These are phyloP conservation scores for Murraya koenigii DNA, from an alignment of 345 rosid genomes.

Conservation along the genomic window DNA sequence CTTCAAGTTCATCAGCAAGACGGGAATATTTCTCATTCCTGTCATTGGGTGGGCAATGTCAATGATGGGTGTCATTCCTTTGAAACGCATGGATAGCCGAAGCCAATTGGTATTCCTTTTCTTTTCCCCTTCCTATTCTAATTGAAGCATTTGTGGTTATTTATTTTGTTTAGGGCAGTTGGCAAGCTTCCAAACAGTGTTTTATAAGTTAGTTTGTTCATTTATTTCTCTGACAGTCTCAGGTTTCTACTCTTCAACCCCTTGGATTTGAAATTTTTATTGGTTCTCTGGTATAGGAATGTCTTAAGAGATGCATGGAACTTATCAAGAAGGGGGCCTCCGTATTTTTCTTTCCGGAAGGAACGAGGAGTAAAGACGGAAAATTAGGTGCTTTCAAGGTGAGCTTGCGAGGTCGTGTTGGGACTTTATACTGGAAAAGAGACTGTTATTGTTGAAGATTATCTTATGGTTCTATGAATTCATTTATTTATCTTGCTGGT, in stretches of 20 bases:
- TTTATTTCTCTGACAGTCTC: neutral
- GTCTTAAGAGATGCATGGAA: slow-evolving; percentile 81
- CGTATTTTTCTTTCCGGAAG: slow-evolving; percentile 89
- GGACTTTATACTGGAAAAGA: neutral
- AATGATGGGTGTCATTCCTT: slow-evolving; percentile 79
- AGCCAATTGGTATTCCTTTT: slow-evolving; percentile 71
- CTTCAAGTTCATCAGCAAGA: slow-evolving; percentile 93
- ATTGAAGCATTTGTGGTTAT: neutral
- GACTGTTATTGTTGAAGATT: neutral
- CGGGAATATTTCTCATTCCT: slow-evolving; percentile 70
- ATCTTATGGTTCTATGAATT: slow-evolving; percentile 1
- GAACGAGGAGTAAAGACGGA: slow-evolving; percentile 90
- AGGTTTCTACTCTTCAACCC: neutral
- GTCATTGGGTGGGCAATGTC: slow-evolving; percentile 93
- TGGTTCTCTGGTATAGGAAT: slow-evolving; percentile 49
- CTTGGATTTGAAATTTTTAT: slow-evolving; percentile 18
- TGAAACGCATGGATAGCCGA: slow-evolving; percentile 86
- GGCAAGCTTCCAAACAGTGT: neutral
- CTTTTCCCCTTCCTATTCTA: neutral
- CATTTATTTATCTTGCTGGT: slow-evolving; percentile 20
- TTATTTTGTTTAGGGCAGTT: neutral
- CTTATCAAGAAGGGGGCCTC: slow-evolving; percentile 78
- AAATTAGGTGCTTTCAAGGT: slow-evolving; percentile 87
- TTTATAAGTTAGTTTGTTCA: neutral
- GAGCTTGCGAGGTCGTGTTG: slow-evolving; percentile 44